Evolutionary conservation across 2,329 filamentous ascomycete genomes (phyloP), one percentile per base, ranked within the genome.

Genomic region (Endothia cerciana): DNA sequence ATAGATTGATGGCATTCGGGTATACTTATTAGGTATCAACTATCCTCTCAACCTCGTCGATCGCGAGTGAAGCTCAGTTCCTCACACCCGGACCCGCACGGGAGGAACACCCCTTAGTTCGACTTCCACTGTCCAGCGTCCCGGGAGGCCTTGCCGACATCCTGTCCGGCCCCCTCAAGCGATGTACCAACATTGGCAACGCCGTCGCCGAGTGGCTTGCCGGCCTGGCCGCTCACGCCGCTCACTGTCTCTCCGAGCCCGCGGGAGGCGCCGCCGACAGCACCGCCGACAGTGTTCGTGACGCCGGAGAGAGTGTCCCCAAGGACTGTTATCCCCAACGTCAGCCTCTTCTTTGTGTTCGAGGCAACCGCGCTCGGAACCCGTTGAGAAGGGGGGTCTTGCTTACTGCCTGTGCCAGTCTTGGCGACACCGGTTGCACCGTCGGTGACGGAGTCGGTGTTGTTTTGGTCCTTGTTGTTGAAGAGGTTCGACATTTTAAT

Each of bases 91-190:
- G 10, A 10, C 10, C 33, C 33, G 6, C 33, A 10, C n/a, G 30
- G 17, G 4, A n/a, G 8, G 10, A 56, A 4, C 30, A 30, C 10
- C n/a, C 11, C 15, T 60, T 64, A 68, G 57, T 64, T 66, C 17
- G 62, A 45, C 62, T 69, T 69, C 67, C 67, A 69, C 62, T 64
- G 57, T 13, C 67, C 67, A 10, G 67, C 67, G 30, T 69, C 67
- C 15, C 60, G 58, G 11, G 65, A 41, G 1, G 57, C 22, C 40
- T 67, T 62, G 28, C 45, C 67, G 3, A 69, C 59, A 36, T 64
- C 59, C n/a, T 65, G 53, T 6, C 65, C 65, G 1, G 67, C 49
- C 4, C 65, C 56, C 55, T 69, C 62, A 4, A 69, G 51, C 1
- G 65, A 55, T 5, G 65, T 65, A 10, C 67, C 67, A 17, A 67